Percentiles rank a stretch among this genome's conserved stretches.
Conservation (phyloP, 2,329 filamentous ascomycete genomes). For the Drechslera avenae region DNA sequence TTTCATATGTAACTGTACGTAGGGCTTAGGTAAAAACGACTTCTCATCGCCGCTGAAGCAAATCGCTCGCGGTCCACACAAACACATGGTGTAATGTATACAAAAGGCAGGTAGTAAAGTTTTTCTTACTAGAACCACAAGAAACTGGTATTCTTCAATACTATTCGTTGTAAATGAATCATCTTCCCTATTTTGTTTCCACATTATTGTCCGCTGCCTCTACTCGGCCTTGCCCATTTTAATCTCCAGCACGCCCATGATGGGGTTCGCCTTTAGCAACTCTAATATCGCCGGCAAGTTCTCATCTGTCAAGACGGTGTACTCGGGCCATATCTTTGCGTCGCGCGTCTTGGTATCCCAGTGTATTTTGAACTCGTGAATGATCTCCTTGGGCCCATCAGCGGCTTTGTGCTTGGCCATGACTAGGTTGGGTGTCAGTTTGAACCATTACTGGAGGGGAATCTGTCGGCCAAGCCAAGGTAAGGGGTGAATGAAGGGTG, state of each 20-base stretch:
- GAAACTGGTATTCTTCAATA: not conserved
- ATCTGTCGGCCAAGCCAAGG: not conserved
- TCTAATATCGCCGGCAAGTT: slow-evolving; percentile 38
- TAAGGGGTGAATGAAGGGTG: too few relatives aligned
- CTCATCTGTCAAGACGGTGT: slow-evolving; percentile 40
- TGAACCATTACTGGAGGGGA: not conserved
- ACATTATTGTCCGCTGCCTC: not conserved
- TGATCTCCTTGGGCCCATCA: slow-evolving; percentile 27
- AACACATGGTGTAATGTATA: too few relatives aligned
- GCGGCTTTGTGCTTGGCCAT: slow-evolving; percentile 40
- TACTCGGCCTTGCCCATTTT: slow-evolving; percentile 37
- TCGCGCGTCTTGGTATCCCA: slow-evolving; percentile 39
- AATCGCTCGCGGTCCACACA: too few relatives aligned
- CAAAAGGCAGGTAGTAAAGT: too few relatives aligned
- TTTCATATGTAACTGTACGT: not conserved
- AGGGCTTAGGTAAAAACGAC: not conserved
- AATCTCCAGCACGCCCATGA: slow-evolving; percentile 41
- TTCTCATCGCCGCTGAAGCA: not conserved
- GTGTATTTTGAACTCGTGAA: slow-evolving; percentile 39
- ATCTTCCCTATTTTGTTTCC: not conserved
- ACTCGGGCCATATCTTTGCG: slow-evolving; percentile 42
- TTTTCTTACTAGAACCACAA: not conserved
- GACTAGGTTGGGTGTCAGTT: slow-evolving; percentile 17
- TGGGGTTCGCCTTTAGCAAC: slow-evolving; percentile 30
- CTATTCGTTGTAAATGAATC: not conserved